Conservation (phyloP, 805 yeast species). For the Ogataea populi-albae region DNA sequence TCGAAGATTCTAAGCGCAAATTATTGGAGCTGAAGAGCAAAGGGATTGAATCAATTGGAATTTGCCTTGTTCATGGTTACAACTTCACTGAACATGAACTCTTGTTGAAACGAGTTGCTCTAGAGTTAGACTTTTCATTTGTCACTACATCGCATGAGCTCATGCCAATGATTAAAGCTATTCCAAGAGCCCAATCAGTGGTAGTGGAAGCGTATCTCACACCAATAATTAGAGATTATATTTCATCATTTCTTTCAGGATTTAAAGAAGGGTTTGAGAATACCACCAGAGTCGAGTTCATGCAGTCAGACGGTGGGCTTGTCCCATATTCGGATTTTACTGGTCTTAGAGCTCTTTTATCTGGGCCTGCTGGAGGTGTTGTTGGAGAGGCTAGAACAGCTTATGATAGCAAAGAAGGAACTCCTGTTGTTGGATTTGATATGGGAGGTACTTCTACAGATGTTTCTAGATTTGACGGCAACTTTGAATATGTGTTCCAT, state of each 20-base stretch:
- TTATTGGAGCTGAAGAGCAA: conserved; percentile 15
- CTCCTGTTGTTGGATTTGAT: conserved; percentile 38
- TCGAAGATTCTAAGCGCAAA: conserved; percentile 17
- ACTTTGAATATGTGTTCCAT: conserved; percentile 67
- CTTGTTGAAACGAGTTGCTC: conserved; percentile 32
- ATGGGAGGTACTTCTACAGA: conserved; percentile 38
- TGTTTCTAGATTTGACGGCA: conserved; percentile 56
- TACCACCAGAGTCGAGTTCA: conserved; percentile 43
- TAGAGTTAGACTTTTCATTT: conserved; percentile 38
- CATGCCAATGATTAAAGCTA: conserved; percentile 33
- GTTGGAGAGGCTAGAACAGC: conserved; percentile 54
- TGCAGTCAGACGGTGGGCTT: conserved; percentile 58
- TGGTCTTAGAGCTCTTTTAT: conserved; percentile 49
- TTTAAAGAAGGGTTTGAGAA: conserved; percentile 17
- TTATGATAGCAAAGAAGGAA: conserved; percentile 5
- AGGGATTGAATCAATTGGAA: conserved; percentile 27
- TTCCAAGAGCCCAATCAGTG: conserved; percentile 36
- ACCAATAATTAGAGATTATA: conserved; percentile 37
- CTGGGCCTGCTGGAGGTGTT: conserved; percentile 62
- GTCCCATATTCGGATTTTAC: conserved; percentile 48
- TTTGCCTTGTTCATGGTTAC: conserved; percentile 37
- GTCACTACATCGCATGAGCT: conserved; percentile 34
- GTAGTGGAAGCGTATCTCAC: conserved; percentile 39
- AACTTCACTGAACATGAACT: conserved; percentile 37
- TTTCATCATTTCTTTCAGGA: conserved; percentile 34